These are phyloP conservation scores for Coemansia umbellata DNA, from an alignment of 192 early-diverging fungal species.

Conservation along the genomic window DNA sequence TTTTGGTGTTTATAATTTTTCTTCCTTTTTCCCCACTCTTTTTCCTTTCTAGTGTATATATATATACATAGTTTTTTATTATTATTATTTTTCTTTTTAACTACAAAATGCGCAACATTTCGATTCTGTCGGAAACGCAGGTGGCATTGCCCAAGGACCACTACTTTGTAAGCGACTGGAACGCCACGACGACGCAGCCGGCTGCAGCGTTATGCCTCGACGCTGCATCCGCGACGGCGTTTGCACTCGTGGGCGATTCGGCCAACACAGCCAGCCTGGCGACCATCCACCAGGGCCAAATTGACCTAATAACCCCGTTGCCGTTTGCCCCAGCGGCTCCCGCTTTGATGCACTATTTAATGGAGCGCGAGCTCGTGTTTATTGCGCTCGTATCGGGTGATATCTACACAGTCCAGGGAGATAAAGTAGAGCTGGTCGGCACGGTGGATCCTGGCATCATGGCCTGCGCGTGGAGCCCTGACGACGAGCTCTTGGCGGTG, in stretches of 20 bases:
- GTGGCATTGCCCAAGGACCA: slow-evolving; percentile 10
- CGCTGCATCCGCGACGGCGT: slow-evolving; percentile 2
- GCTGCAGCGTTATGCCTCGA: slow-evolving; percentile 14
- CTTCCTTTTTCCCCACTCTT: no score
- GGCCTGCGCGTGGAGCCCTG: slow-evolving; percentile 74
- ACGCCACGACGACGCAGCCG: background rate
- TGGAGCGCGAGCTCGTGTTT: slow-evolving; percentile 53
- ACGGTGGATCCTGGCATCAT: slow-evolving; percentile 32
- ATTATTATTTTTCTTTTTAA: no score
- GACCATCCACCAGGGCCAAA: background rate
- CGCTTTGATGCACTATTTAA: slow-evolving; percentile 41
- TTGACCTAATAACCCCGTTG: slow-evolving; percentile 2
- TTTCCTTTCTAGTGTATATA: no score
- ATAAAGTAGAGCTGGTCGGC: slow-evolving; percentile 15
- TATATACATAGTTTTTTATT: no score
- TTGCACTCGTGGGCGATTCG: slow-evolving; percentile 6
- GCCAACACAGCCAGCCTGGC: slow-evolving; percentile 5
- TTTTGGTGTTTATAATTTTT: no score
- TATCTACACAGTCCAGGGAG: slow-evolving; percentile 30
- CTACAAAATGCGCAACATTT: slow-evolving; percentile 28
- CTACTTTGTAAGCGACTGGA: background rate
- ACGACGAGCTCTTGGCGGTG: slow-evolving; percentile 78
- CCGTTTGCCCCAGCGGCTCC: slow-evolving; percentile 18
- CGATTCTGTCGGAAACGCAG: slow-evolving; percentile 13
- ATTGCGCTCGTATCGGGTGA: slow-evolving; percentile 50